Evolutionary conservation across 2,329 filamentous ascomycete genomes (phyloP).

Genomic region (Fusarium oxysporum): DNA sequence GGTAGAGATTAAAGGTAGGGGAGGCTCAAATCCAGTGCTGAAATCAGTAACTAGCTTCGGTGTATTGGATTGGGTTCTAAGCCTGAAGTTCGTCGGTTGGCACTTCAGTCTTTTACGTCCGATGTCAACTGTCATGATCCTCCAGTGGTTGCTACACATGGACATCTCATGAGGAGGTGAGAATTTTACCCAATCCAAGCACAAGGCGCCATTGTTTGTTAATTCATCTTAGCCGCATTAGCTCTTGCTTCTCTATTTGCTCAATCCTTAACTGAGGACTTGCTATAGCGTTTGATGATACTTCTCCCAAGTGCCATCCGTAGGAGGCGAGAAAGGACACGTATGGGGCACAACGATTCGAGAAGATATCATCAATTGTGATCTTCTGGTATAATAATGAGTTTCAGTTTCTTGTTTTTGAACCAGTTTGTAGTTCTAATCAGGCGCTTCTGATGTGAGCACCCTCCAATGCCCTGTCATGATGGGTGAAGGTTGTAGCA

Average conservation of each 20-base stretch:
- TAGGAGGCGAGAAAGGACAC: not conserved
- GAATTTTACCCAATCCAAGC: not conserved
- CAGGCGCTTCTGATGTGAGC: not conserved
- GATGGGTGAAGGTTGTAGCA: not conserved
- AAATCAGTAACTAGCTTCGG: not conserved
- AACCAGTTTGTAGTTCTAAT: not conserved
- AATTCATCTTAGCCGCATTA: too few relatives aligned
- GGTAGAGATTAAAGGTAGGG: not conserved
- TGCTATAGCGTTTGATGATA: not conserved
- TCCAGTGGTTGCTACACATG: not conserved
- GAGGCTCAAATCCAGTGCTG: not conserved
- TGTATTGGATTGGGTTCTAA: too few relatives aligned
- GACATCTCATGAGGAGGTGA: not conserved
- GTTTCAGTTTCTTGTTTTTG: not conserved
- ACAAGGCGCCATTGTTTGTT: not conserved
- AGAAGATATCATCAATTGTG: not conserved
- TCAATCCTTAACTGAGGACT: not conserved
- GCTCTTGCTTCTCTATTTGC: not conserved
- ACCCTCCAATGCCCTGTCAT: not conserved
- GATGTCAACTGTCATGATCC: not conserved
- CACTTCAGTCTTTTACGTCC: not conserved
- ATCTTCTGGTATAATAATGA: not conserved
- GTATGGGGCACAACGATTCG: not conserved
- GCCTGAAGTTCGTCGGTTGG: not conserved
- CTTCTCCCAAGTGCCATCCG: not conserved